Evolutionary conservation across 2,329 filamentous ascomycete genomes (phyloP).

Genomic region (Pestalotiopsis sp.): DNA sequence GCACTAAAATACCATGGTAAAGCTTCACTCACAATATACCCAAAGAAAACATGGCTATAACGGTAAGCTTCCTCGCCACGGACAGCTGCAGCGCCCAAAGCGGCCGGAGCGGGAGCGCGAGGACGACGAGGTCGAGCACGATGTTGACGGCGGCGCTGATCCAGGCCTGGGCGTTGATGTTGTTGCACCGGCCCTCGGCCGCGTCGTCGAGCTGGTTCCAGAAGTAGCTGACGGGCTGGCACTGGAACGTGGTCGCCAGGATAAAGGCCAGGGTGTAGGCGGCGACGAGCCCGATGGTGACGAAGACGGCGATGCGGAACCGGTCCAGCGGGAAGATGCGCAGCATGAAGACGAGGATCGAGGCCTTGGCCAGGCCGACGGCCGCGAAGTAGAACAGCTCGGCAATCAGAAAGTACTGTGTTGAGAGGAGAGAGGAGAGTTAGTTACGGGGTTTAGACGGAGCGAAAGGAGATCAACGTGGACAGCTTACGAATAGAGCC

Average conservation of each 20-base stretch:
- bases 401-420: constrained; percentile 29
- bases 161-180: constrained; percentile 33
- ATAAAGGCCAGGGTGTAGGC: constrained; percentile 26
- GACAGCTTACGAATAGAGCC: constrained; percentile 13
- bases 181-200: constrained; percentile 27
- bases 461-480: not conserved
- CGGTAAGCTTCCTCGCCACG: constrained; percentile 32
- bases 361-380: constrained; percentile 18
- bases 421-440: not conserved
- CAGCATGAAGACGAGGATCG: constrained; percentile 34
- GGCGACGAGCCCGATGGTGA: constrained; percentile 25
- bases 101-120: constrained; percentile 31
- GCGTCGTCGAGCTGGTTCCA: not conserved
- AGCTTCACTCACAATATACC: constrained; percentile 36
- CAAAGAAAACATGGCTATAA: constrained; percentile 37
- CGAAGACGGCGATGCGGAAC: constrained; percentile 26
- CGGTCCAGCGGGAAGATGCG: constrained; percentile 32
- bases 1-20: not conserved
- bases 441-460: not conserved
- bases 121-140: constrained; percentile 18
- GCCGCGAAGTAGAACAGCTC: constrained; percentile 35
- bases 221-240: constrained; percentile 30
- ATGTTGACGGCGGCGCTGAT: constrained; percentile 34
- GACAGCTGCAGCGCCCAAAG: constrained; percentile 31
- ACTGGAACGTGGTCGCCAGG: constrained; percentile 31